A percentile compares a stretch with the other conserved stretches of the same genome.
phyloP scores from a whole-genome alignment of 805 yeast species.

The Sungouiozyma intestinalis region DNA sequence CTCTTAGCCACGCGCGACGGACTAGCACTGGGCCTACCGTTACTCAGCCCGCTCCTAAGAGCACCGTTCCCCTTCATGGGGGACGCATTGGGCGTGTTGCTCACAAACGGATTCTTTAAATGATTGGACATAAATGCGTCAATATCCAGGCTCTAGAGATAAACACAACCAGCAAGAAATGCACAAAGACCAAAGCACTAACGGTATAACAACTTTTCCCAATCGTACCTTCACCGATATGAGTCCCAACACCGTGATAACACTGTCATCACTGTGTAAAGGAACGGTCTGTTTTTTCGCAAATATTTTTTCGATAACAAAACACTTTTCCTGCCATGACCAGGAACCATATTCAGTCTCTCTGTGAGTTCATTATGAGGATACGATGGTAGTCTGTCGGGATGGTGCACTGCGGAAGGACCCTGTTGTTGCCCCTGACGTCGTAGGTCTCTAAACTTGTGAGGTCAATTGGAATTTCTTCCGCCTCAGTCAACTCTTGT shows the following conservation, averaged over 20 bases:
- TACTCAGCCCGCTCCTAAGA: not conserved
- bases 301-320: too few species aligned
- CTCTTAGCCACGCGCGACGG: constrained; percentile 2
- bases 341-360: not conserved
- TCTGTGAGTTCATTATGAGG: constrained; percentile 12
- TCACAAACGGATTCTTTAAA: constrained; percentile 22
- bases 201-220: too few species aligned
- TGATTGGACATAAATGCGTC: constrained; percentile 4
- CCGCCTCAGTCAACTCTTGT: constrained; percentile 53
- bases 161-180: not conserved
- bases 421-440: constrained; percentile 55
- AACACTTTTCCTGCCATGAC: too few species aligned
- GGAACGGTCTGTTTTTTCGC: too few species aligned
- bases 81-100: constrained; percentile 27
- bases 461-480: constrained; percentile 54
- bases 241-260: too few species aligned
- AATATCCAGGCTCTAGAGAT: not conserved
- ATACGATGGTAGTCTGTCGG: constrained; percentile 36
- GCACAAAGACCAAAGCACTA: too few species aligned
- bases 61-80: constrained; percentile 19
- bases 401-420: constrained; percentile 41
- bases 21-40: not conserved
- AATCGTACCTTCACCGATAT: too few species aligned
- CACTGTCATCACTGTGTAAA: too few species aligned
- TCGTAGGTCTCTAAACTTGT: constrained; percentile 50